Evolutionary conservation across 2,329 filamentous ascomycete genomes (phyloP), one percentile per base, ranked within the genome.

Genomic region (Fusarium sp.): DNA sequence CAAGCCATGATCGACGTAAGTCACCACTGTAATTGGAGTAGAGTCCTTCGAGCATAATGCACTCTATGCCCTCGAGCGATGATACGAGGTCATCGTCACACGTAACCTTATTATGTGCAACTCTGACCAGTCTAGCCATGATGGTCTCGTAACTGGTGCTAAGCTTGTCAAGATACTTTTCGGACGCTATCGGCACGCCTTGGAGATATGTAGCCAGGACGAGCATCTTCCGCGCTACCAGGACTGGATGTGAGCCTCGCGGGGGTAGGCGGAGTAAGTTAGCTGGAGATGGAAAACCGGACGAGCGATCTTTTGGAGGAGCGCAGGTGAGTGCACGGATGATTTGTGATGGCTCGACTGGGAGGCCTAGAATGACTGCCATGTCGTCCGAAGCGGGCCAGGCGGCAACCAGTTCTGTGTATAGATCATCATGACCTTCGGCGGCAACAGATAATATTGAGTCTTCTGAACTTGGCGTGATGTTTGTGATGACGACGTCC

Each of bases 21-120:
- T 83, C 80, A n/a, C n/a, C n/a, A n/a, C n/a, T n/a, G n/a, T 86
- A 85, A 28, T 81, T 81, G 9, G 83, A 77, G 66, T 82, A 84
- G 23, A 85, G 76, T 14, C 78, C 79, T 64, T 86, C 81, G 0
- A 87, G 76, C 67, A 86, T 78, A n/a, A 88, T 67, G 53, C 83
- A 85, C 61, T 86, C 83, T 8, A 87, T 71, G 1, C 84, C 83
- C 54, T 86, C 84, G 2, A 85, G 41, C 0, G 80, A 82, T 25
- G 75, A 77, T 0, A 83, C 70, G 1, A 88, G 72, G 4, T 82
- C 81, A 52, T 86, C 82, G 26, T 86, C 81, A 16, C 77, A 78
- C 0, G 82, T 84, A 2, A 88, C 80, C 10, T 79, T 66, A 7
- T 71, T 75, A 14, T 71, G 76, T 2, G 76, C 77, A 0, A 73